phyloP scores from a whole-genome alignment of 2,329 filamentous ascomycete species.

The Knufia fluminis region DNA sequence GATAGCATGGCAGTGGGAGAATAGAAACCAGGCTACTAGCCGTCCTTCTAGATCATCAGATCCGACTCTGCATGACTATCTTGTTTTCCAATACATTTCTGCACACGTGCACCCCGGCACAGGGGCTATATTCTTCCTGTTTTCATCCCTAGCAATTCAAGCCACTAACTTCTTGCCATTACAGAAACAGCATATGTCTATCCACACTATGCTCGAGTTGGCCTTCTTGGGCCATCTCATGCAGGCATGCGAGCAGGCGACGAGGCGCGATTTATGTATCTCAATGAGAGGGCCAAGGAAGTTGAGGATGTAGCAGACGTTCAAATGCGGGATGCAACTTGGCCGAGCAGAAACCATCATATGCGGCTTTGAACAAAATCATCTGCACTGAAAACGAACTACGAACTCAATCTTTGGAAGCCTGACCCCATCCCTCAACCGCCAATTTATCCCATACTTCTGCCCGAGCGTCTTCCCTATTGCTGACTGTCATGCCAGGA shows the following conservation, averaged over 20 bases:
- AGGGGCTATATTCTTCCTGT: no score
- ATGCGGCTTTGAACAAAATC: no score
- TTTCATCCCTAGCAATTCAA: no score
- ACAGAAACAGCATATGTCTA: background rate
- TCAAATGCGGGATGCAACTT: background rate
- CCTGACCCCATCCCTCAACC: slow-evolving; percentile 39
- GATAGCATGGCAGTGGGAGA: background rate
- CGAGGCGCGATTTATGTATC: background rate
- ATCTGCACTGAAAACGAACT: no score
- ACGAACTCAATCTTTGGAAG: no score
- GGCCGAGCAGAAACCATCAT: no score
- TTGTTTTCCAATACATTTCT: background rate
- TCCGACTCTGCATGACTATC: background rate
- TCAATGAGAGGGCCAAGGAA: background rate
- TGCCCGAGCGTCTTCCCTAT: slow-evolving; percentile 32
- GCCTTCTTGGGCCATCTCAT: background rate
- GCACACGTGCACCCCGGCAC: no score
- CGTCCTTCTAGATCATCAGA: background rate
- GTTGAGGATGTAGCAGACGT: background rate
- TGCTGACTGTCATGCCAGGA: slow-evolving; percentile 40
- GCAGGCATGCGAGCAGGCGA: background rate
- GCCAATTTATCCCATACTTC: slow-evolving; percentile 43
- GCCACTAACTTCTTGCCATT: background rate
- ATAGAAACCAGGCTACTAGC: background rate
- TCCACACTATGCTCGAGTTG: background rate